Evolutionary conservation across 345 rosid genomes (phyloP).

Genomic region (Salix suchowensis): DNA sequence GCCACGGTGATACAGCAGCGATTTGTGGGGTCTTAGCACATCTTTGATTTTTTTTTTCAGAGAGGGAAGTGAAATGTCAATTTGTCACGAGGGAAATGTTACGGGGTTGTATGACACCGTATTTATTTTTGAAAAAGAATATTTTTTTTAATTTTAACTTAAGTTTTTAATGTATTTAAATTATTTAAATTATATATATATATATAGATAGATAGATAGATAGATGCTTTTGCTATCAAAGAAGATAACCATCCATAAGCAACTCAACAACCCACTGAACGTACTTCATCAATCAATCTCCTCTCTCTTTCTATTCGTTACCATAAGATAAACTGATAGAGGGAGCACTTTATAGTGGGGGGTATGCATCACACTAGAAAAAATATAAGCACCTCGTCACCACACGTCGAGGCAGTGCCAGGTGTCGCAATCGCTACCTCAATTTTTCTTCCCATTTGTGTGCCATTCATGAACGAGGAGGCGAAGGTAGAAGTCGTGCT

Average conservation of each 20-base stretch:
- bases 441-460: not conserved
- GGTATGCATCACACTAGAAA: slow-evolving; percentile 16
- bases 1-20: not conserved
- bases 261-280: slow-evolving; percentile 4
- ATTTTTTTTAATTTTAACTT: too few species aligned
- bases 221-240: slow-evolving; percentile 14
- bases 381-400: slow-evolving; percentile 12
- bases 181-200: too few species aligned
- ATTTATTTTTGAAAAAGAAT: too few species aligned
- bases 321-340: not conserved
- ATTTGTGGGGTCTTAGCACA: slow-evolving; percentile 8
- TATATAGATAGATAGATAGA: not conserved
- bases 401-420: slow-evolving; percentile 10
- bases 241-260: slow-evolving; percentile 14
- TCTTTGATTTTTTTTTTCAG: not conserved
- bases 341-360: slow-evolving; percentile 19
- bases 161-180: too few species aligned
- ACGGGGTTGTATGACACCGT: too few species aligned
- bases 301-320: not conserved
- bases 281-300: not conserved
- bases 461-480: slow-evolving; percentile 2
- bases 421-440: slow-evolving; percentile 19
- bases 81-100: slow-evolving; percentile 4
- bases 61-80: not conserved
- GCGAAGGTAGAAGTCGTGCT: not conserved